Evolutionary conservation across 768 basidiomycete species (phyloP).

Genomic region (Scleroderma citrinum): DNA sequence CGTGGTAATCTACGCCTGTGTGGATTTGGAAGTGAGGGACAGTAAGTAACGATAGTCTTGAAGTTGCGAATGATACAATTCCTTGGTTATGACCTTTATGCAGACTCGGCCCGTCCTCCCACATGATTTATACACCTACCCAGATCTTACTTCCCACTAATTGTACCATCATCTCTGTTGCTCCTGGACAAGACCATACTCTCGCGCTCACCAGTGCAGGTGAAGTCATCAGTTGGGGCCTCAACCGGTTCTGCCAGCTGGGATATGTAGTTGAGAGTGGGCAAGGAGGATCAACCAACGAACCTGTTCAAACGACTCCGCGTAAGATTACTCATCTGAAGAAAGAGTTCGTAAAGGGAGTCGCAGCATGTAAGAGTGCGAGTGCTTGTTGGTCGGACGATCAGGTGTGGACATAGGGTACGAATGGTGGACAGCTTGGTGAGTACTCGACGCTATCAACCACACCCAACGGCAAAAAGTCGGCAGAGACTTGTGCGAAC

Average conservation of each 20-base stretch:
- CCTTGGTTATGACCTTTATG: not conserved
- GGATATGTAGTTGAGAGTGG: constrained; percentile 74
- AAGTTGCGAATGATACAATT: not conserved
- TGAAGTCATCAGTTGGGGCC: constrained; percentile 86
- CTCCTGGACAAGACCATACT: constrained; percentile 93
- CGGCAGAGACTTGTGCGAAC: not conserved
- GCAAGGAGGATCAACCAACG: constrained; percentile 46
- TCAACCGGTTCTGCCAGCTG: constrained; percentile 84
- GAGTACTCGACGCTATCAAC: constrained; percentile 7
- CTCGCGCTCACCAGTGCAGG: constrained; percentile 76
- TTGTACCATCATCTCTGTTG: constrained; percentile 57
- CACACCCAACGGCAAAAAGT: too few species aligned
- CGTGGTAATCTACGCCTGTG: constrained; percentile 75
- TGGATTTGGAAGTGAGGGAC: constrained; percentile 85
- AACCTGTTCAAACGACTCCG: constrained; percentile 71
- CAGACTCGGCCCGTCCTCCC: constrained; percentile 68
- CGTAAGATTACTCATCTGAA: constrained; percentile 72
- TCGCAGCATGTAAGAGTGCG: constrained; percentile 82
- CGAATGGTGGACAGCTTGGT: constrained; percentile 90
- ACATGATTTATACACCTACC: constrained; percentile 72
- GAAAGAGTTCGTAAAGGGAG: constrained; percentile 72
- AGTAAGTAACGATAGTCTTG: constrained; percentile 33
- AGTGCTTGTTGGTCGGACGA: constrained; percentile 83
- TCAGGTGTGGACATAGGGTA: constrained; percentile 86
- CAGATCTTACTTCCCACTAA: constrained; percentile 49